Percentiles rank a stretch among this genome's conserved stretches.
Evolutionary conservation across 2,329 filamentous ascomycete genomes (phyloP).

Genomic region (Cercospora berteroae): DNA sequence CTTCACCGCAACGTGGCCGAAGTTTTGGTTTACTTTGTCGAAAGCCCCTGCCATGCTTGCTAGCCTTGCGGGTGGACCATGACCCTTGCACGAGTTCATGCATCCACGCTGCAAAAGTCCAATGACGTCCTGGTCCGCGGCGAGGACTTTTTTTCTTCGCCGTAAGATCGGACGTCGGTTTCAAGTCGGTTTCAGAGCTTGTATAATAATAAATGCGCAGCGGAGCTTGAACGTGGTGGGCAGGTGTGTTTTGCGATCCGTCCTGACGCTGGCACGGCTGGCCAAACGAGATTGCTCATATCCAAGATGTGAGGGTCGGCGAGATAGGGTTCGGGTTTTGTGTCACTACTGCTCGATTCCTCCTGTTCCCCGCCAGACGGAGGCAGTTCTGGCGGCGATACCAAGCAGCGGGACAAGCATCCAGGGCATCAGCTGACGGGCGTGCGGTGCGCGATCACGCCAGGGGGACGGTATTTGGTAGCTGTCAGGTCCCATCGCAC

Average conservation of each 20-base stretch:
- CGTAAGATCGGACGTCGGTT: conserved; percentile 15
- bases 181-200: conserved; percentile 10
- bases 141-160: conserved; percentile 12
- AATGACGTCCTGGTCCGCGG: conserved; percentile 13
- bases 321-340: not conserved
- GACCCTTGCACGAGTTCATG: conserved; percentile 10
- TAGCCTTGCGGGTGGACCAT: conserved; percentile 9
- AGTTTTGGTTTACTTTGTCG: conserved; percentile 7
- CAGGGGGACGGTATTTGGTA: conserved; percentile 9
- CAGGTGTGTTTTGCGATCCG: conserved; percentile 10
- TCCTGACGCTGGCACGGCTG: not conserved
- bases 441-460: conserved; percentile 2
- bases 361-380: not conserved
- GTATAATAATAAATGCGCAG: not conserved
- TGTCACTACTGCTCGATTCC: not conserved
- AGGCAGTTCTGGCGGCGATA: not conserved
- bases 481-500: conserved; percentile 4
- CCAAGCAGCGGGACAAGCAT: not conserved
- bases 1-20: conserved; percentile 16
- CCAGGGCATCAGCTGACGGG: conserved; percentile 5
- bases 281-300: conserved; percentile 10
- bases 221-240: conserved; percentile 9
- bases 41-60: conserved; percentile 9
- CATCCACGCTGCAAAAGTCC: conserved; percentile 7
- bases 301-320: not conserved